Percentiles rank a stretch among this genome's conserved stretches.
These are phyloP conservation scores for Penicillium longicatenatum DNA, from an alignment of 495 filamentous ascomycete genomes.

Conservation along the genomic window DNA sequence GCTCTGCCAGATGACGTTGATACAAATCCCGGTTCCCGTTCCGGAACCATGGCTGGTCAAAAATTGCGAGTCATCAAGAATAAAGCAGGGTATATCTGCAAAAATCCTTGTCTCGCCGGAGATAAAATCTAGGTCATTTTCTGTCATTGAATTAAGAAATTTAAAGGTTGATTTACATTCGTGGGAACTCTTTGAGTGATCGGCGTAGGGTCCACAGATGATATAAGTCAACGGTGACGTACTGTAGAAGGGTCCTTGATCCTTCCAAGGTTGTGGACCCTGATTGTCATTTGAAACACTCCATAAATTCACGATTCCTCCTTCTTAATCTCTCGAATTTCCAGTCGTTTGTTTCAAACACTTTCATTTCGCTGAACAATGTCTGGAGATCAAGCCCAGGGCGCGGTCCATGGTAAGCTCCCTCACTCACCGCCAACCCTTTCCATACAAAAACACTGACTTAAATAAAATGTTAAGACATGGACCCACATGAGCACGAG, in stretches of 20 bases:
- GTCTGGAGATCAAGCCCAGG: not conserved
- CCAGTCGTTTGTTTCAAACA: too few species aligned
- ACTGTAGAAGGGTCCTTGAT: constrained; percentile 6
- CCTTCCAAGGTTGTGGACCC: constrained; percentile 12
- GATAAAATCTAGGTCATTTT: not conserved
- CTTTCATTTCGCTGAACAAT: not conserved
- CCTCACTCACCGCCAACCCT: too few species aligned
- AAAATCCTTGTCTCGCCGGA: not conserved
- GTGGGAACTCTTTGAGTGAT: not conserved
- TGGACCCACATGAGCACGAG: constrained; percentile 12
- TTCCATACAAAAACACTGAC: too few species aligned
- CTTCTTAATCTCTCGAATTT: too few species aligned
- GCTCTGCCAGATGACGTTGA: too few species aligned
- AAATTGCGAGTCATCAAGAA: not conserved
- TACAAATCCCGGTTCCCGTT: too few species aligned
- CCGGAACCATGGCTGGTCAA: not conserved
- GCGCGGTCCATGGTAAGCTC: not conserved
- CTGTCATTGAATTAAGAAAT: not conserved
- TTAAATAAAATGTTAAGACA: too few species aligned
- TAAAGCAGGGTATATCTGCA: not conserved
- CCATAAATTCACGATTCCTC: too few species aligned
- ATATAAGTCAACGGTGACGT: constrained; percentile 12
- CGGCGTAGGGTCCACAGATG: constrained; percentile 2
- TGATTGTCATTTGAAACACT: constrained; percentile 6
- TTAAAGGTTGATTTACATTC: not conserved